Evolutionary conservation across 2,329 filamentous ascomycete species (phyloP).

Genomic region (Fusarium pseudoanthophilum): DNA sequence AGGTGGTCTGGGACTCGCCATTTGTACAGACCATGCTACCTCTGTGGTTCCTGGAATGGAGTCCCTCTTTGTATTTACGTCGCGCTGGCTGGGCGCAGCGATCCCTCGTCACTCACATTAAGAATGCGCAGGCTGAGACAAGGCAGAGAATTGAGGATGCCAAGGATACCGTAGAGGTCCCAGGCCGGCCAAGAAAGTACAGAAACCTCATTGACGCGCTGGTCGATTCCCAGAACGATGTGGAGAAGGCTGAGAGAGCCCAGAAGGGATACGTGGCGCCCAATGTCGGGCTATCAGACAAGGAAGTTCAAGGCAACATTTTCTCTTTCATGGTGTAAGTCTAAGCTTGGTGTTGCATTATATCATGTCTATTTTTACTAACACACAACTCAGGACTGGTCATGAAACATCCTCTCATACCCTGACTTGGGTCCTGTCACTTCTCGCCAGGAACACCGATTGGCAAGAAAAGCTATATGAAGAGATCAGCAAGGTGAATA

Average conservation of each 20-base stretch:
- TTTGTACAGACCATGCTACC: not conserved
- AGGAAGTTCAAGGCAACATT: not conserved
- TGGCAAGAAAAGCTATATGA: not conserved
- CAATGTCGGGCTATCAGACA: not conserved
- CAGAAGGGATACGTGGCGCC: not conserved
- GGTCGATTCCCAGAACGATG: not conserved
- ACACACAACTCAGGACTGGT: not conserved
- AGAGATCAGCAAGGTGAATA: not conserved
- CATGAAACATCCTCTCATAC: not conserved
- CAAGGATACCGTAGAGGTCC: not conserved
- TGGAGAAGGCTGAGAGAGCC: not conserved
- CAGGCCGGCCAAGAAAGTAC: not conserved
- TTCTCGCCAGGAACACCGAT: not conserved
- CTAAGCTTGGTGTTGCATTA: accelerated
- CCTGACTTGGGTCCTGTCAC: not conserved
- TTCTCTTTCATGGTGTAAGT: not conserved
- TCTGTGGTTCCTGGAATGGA: not conserved
- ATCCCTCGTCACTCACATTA: not conserved
- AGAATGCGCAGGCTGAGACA: not conserved
- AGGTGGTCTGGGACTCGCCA: not conserved
- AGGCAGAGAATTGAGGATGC: not conserved
- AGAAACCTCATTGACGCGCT: not conserved
- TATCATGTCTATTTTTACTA: accelerated
- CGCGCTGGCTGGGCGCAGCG: not conserved
- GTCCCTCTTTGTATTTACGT: not conserved